Evolutionary conservation across 176 grass and related monocot species (phyloP), one percentile per base, ranked within the genome.

Genomic region (Stipa capillata): DNA sequence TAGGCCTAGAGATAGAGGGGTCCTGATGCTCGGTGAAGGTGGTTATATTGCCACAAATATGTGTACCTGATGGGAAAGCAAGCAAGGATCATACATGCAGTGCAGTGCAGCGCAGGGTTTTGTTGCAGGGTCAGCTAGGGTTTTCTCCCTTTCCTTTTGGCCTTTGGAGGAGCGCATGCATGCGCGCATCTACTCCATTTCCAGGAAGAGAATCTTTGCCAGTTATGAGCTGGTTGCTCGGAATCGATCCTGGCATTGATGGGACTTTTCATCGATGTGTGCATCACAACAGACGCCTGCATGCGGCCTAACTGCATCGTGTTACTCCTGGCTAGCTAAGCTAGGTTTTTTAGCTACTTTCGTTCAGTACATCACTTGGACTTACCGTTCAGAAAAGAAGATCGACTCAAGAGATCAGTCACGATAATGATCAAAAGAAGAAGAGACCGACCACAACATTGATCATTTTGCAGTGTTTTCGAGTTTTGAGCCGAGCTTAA

Each of bases 131-230:
- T 65, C 12, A 27, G 21, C 65, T 72, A 78, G 36, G 67, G 66
- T 77, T 82, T 71, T n/a, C n/a, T n/a, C n/a, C n/a, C n/a, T n/a
- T n/a, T 11, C 1, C 10, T 20, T 17, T 60, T 16, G 40, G 20
- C 13, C 34, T 34, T 77, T 34, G 76, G 35, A 41, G 69, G n/a
- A 12, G 62, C 23, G 36, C 20, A 40, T 58, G 56, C 56, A 59
- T 28, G 56, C n/a, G n/a, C n/a, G n/a, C n/a, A n/a, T n/a, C n/a
- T 45, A 70, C 83, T 79, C 59, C 69, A 88, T 79, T 86, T 86
- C 29, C 27, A 86, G 84, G 12, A 83, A 61, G 41, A 67, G 79
- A 86, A 83, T 76, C 79, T 79, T 90, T 90, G 33, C 86, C 69
- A 60, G 60, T 88, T 80, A 84, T 84, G 86, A 86, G 49, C 83